Percentiles rank a stretch among this genome's conserved stretches.
Evolutionary conservation across 2,329 filamentous ascomycete species (phyloP).

Genomic region (Venturia pyrina): DNA sequence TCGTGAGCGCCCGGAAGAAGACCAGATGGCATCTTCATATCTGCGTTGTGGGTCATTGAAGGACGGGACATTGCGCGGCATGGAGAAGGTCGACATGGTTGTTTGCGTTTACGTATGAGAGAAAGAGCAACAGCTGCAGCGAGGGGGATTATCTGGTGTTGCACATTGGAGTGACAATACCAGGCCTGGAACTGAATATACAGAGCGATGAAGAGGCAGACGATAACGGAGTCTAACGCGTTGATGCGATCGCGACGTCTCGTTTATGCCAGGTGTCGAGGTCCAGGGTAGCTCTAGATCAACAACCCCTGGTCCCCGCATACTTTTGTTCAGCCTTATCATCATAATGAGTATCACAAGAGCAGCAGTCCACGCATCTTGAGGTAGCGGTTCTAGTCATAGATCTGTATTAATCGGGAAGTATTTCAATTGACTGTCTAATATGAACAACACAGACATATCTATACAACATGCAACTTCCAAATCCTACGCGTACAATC

Average conservation of each 20-base stretch:
- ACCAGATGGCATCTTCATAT: constrained; percentile 32
- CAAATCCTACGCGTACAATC: neutral
- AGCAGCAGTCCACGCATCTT: neutral
- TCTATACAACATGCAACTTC: neutral
- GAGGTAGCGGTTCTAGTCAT: neutral
- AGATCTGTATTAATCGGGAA: neutral
- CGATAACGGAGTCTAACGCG: neutral
- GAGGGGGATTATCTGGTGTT: neutral
- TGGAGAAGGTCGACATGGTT: constrained; percentile 31
- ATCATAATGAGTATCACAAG: neutral
- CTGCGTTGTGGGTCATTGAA: constrained; percentile 31
- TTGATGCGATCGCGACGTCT: neutral
- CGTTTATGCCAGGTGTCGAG: neutral
- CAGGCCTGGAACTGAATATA: neutral
- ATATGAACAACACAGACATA: neutral
- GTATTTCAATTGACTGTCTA: neutral
- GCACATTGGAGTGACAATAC: neutral
- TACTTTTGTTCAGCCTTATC: neutral
- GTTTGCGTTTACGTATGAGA: neutral
- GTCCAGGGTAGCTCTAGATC: neutral
- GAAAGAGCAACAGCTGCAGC: neutral
- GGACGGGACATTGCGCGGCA: constrained; percentile 32
- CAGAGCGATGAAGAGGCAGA: neutral
- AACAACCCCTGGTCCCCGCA: neutral
- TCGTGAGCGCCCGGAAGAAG: constrained; percentile 20